Base-by-base conservation (phyloP, 495 filamentous ascomycete species). In the Xylaria bambusicola region DNA sequence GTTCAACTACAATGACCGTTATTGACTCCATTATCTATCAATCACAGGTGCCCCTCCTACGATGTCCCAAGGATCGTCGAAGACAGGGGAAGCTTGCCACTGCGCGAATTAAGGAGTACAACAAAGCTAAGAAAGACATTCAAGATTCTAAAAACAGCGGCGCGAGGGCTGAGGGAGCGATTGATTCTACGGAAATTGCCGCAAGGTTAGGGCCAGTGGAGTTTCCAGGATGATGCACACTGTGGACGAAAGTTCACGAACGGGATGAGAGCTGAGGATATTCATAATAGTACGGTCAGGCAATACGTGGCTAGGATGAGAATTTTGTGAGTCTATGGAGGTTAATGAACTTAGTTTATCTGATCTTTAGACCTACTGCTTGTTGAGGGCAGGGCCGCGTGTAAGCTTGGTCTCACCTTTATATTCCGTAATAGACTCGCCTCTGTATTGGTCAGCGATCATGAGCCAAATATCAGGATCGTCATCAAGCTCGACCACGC, bases 31-130 rank as follows among this genome's bases (percentile, higher is more conserved):
- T 5, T 33, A n/a, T n/a, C n/a, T n/a, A n/a, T 33, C 29, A 5
- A 33, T 5, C 5, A 33, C 10, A 33, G 29, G 29, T 77, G 7
- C 77, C 79, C 20, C 65, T 80, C 44, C 68, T 81, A 9, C 73
- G 79, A 13, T 73, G 69, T 59, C 71, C 74, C 10, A 71, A 71
- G 7, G 78, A 79, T 47, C 69, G 74, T 49, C 71, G 77, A 38
- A 61, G 71, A 63, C 26, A 63, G 35, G 70, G 70, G 7, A 71
- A 49, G 18, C 60, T 72, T 26, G 70, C 65, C 17, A 68, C 66
- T 9, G 47, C 70, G 21, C 67, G 70, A 6, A 64, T 72, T 40
- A 71, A 63, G 35, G 70, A 72, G 58, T 72, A 72, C 61, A 62
- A 64, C 18, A 70, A 52, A 49, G 58, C 62, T 15, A 72, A 72